These are phyloP conservation scores for Salvia rosmarinus DNA, from an alignment of 257 asterid species.

Conservation along the genomic window DNA sequence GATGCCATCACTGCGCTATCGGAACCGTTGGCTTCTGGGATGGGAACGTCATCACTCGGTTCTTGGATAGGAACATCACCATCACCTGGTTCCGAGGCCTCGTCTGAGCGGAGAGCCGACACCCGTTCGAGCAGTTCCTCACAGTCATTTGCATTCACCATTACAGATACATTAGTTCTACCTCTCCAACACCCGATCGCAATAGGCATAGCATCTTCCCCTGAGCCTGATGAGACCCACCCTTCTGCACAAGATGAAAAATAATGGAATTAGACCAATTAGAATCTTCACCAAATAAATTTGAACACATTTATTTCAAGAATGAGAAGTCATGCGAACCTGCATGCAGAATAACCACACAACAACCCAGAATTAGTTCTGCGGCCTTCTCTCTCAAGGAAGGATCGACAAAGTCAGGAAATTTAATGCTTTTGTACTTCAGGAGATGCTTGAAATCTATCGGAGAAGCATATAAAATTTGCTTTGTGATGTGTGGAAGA, in stretches of 20 bases:
- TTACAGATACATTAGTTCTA: conserved; percentile 66
- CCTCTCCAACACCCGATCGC: conserved; percentile 98
- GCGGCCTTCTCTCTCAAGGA: conserved; percentile 66
- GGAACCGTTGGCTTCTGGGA: conserved; percentile 10
- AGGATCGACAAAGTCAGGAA: conserved; percentile 69
- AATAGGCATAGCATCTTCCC: conserved; percentile 56
- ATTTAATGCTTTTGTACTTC: conserved; percentile 76
- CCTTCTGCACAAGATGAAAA: conserved; percentile 50
- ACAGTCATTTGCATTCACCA: conserved; percentile 81
- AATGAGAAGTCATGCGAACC: conserved; percentile 46
- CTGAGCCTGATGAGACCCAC: conserved; percentile 39
- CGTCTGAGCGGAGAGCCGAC: conserved; percentile 41
- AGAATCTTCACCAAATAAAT: conserved; percentile 6
- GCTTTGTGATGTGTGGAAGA: conserved; percentile 82
- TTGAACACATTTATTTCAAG: background rate
- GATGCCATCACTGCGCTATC: conserved; percentile 33
- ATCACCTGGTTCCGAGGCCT: conserved; percentile 21
- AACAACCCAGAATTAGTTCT: conserved; percentile 76
- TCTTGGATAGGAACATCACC: conserved; percentile 31
- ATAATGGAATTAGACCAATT: background rate
- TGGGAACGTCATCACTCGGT: conserved; percentile 33
- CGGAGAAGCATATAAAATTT: conserved; percentile 70
- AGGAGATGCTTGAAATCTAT: conserved; percentile 80
- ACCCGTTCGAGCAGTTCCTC: conserved; percentile 79
- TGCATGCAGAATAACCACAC: conserved; percentile 69